Base-by-base conservation (phyloP, 148 eudicot species). In the Dianthus caryophyllus region DNA sequence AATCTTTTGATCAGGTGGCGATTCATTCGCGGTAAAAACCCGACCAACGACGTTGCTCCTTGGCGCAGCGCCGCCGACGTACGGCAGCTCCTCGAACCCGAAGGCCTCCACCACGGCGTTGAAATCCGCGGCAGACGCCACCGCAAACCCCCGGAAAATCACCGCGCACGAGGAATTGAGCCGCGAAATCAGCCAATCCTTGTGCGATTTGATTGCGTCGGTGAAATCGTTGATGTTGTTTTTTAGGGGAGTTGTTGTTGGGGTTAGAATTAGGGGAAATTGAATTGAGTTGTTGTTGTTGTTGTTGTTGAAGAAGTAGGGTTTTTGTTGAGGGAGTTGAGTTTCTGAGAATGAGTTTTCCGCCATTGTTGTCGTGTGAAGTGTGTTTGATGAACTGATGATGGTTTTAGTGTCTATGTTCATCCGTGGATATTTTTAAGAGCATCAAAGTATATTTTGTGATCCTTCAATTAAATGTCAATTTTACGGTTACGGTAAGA, bases 91-190 rank as follows among this genome's bases (percentile, higher is more conserved):
- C 11, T 84, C 85, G 68, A 69, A 92, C 3, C 96, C 96, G 21
- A 89, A 92, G 16, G 89, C 87, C 48, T 84, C 94, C 8, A 92
- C 98, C 73, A 89, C 89, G 72, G 85, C 89, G 82, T 89, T 92
- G 73, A 92, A 92, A 48, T 87, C 87, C 0, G 76, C 61, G 24
- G 96, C 82, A 6, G 85, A 64, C 1, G 49, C 36, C 0, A 85
- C 75, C 0, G 77, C 76, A 61, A 85, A 89, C 2, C 89, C 94
- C 16, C 94, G 79, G 57, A 92, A 82, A 3, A 89, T 67, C 63
- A 92, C 62, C 8, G 94, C 96, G 20, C 96, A 92, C 20, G 77
- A 56, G 29, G 66, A 64, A 36, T 75, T 78, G 16, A 92, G 84
- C 39, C 79, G 80, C 41, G 86, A 79, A 15, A 80, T 65, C 0